Base-by-base conservation (phyloP, 1,284 basidiomycete species). In the Irpex lacteus region DNA sequence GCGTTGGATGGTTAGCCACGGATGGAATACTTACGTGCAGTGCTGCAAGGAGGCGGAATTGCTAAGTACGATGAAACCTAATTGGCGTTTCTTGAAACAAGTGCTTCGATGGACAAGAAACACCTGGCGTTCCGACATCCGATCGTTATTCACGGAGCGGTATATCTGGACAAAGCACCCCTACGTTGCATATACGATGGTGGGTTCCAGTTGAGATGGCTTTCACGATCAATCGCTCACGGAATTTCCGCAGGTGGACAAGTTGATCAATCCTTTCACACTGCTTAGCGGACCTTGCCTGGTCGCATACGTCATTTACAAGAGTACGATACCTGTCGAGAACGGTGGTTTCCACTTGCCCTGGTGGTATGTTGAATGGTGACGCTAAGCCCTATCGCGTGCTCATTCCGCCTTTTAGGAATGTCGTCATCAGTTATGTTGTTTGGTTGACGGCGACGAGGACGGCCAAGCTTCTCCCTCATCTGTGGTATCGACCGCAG, bases 1-100 rank as follows among this genome's bases (percentile, higher is more conserved):
- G n/a, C 82, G 95, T 40, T 97, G 95, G 95, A 95, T 96, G 92
- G 94, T 96, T 66, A 90, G 87, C 73, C 93, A 96, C 73, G 94
- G 94, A 15, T 97, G 95, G 95, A 90, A 85, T 76, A 96, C 94
- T 15, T 95, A 95, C 75, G 93, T 96, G 54, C 95, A 96, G 75
- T 90, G 89, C 71, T 96, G 93, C 82, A 88, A 88, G 74, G 94
- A 96, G 78, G 94, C 93, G 13, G 94, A 96, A 78, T 81, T 96
- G 49, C 80, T 95, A 61, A 92, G 89, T 76, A 96, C 94, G 60
- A 97, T 96, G 94, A 97, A 97, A 77, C 94, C 94, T 49, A 94
- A 96, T 78, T 96, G 94, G 94, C 83, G 94, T 60, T 96, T 96
- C 81, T 79, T 96, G 74, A 95, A 95, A 77, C 95, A 96, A 75